A percentile compares a stretch with the other conserved stretches of the same genome.
These are phyloP conservation scores for Phialophora macrospora DNA, from an alignment of 2,329 filamentous ascomycete species.

Conservation along the genomic window DNA sequence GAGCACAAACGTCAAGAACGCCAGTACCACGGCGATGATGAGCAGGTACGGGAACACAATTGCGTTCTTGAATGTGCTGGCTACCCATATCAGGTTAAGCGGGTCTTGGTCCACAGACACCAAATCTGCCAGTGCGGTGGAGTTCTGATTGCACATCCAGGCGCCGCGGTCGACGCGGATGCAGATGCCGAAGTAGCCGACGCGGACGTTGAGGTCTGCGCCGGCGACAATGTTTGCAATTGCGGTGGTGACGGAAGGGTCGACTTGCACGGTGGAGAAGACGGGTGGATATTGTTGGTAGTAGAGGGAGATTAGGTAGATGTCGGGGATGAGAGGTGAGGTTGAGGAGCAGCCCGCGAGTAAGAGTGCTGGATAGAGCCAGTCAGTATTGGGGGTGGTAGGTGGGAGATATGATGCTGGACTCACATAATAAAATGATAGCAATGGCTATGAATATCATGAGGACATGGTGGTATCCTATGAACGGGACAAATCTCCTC, in stretches of 20 bases:
- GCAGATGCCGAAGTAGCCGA: conserved; percentile 98
- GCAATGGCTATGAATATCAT: conserved; percentile 95
- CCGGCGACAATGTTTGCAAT: conserved; percentile 88
- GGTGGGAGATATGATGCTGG: neutral
- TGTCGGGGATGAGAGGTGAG: conserved; percentile 89
- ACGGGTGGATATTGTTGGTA: conserved; percentile 84
- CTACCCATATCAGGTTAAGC: conserved; percentile 95
- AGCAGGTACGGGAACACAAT: conserved; percentile 98
- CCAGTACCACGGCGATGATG: conserved; percentile 96
- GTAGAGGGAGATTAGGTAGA: conserved; percentile 98
- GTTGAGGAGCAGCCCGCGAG: conserved; percentile 96
- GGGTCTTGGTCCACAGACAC: conserved; percentile 91
- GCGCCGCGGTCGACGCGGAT: conserved; percentile 87
- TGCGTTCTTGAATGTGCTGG: conserved; percentile 95
- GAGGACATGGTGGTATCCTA: conserved; percentile 81
- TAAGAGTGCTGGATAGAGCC: conserved; percentile 69
- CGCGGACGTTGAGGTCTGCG: conserved; percentile 83
- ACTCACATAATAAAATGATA: conserved; percentile 92
- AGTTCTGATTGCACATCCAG: conserved; percentile 97
- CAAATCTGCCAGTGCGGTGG: conserved; percentile 87
- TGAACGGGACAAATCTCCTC: conserved; percentile 61
- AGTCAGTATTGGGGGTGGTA: conserved; percentile 2
- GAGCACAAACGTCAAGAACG: conserved; percentile 92
- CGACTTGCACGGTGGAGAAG: conserved; percentile 84
- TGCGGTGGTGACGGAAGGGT: conserved; percentile 82